A percentile compares a stretch with the other conserved stretches of the same genome.
These are phyloP conservation scores for Talaromyces sp. DNA, from an alignment of 2,329 filamentous ascomycete genomes.

Conservation along the genomic window DNA sequence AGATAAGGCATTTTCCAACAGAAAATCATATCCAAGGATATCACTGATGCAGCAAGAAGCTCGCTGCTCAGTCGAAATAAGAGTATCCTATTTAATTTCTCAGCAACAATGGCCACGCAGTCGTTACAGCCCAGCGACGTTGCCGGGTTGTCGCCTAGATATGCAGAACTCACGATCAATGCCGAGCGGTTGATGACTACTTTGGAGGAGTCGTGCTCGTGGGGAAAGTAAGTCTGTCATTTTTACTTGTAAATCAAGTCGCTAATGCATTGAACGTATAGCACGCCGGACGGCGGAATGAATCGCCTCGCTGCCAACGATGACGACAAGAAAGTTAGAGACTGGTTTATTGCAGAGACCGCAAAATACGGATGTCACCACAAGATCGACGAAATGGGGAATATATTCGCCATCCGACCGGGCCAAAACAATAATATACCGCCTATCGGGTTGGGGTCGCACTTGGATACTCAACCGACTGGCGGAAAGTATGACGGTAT, in stretches of 20 bases:
- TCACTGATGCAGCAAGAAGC: not conserved
- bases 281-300: conserved; percentile 52
- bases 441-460: conserved; percentile 18
- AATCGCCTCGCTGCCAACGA: conserved; percentile 63
- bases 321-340: conserved; percentile 60
- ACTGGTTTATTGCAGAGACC: conserved; percentile 63
- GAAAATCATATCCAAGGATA: not conserved
- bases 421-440: conserved; percentile 14
- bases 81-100: not conserved
- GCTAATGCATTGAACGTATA: not conserved
- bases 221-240: conserved; percentile 6
- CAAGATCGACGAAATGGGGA: conserved; percentile 56
- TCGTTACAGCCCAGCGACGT: not conserved
- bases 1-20: not conserved
- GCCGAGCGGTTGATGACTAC: conserved; percentile 5
- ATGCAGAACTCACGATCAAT: conserved; percentile 7
- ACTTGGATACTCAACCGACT: conserved; percentile 20
- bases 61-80: not conserved
- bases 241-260: not conserved
- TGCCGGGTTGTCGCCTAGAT: not conserved
- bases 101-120: not conserved
- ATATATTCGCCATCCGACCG: conserved; percentile 18
- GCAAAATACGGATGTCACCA: conserved; percentile 54
- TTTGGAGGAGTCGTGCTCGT: conserved; percentile 3
- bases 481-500: conserved; percentile 56